Evolutionary conservation across 129 eudicot species (phyloP).

Genomic region (Deinandra increscens): DNA sequence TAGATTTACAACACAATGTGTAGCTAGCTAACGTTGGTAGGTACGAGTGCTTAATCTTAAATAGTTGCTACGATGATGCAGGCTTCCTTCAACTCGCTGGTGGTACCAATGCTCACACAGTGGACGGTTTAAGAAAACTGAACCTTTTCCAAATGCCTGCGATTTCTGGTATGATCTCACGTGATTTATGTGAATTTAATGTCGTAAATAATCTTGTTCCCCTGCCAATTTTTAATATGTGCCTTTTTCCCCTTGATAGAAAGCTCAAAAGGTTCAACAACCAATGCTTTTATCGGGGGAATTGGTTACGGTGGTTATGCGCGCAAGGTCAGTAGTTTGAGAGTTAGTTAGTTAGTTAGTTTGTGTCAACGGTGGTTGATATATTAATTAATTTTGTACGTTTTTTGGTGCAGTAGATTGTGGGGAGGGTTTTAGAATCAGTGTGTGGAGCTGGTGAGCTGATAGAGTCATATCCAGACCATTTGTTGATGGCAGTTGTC

Average conservation of each 20-base stretch:
- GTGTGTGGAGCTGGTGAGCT: slow-evolving; percentile 45
- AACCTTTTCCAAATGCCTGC: slow-evolving; percentile 52
- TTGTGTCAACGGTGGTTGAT: neutral
- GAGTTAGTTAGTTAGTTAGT: neutral
- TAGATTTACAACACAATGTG: neutral
- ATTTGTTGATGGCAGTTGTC: slow-evolving; percentile 57
- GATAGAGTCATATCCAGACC: slow-evolving; percentile 68
- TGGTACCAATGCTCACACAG: slow-evolving; percentile 94
- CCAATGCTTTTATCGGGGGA: slow-evolving; percentile 66
- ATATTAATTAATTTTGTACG: neutral
- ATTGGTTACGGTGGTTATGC: slow-evolving; percentile 96
- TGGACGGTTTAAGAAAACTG: slow-evolving; percentile 61
- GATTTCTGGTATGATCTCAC: slow-evolving; percentile 29
- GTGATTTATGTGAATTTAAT: neutral
- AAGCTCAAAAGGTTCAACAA: slow-evolving; percentile 22
- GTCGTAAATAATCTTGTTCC: neutral
- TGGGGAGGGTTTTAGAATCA: slow-evolving; percentile 68
- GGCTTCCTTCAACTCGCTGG: slow-evolving; percentile 97
- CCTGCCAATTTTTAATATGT: neutral
- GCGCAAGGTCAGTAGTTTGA: slow-evolving; percentile 55
- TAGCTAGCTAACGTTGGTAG: neutral
- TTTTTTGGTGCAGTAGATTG: slow-evolving; percentile 47
- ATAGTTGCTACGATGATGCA: slow-evolving; percentile 13
- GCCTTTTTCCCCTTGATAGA: slow-evolving; percentile 18
- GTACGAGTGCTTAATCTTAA: slow-evolving; percentile 3